Evolutionary conservation across 371 early-diverging fungal genomes (phyloP), one percentile per base, ranked within the genome.

Genomic region (Lichtheimia ornata): DNA sequence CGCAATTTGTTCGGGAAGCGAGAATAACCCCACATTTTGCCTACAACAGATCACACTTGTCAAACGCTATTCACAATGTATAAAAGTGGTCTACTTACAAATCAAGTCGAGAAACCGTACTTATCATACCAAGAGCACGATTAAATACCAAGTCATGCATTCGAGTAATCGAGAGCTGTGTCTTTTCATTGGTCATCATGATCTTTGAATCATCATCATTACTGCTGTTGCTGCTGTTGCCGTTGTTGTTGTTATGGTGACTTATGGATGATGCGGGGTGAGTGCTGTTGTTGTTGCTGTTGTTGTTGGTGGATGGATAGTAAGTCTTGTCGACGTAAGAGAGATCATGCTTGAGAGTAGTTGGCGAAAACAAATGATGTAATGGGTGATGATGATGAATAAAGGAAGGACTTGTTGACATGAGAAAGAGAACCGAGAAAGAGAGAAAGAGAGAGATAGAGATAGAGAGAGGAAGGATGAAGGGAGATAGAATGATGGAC

Each of bases 341-440:
- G 9, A 67, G 56, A 57, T 67, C 68, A 24, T 53, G 50, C 11
- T 63, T 49, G 18, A 67, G 45, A 1, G 61, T 41, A 0, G 73
- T 71, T 25, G 75, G 73, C 15, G 79, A 75, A 43, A 78, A 78
- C 18, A 78, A 62, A 45, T 69, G 66, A 53, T 67, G 73, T 30
- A 55, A 35, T 15, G 56, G 53, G 14, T 62, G 62, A 5, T 62
- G 62, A 5, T 62, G 53, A 18, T 58, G 59, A 9, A 28, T 61
- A 47, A 50, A 13, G 50, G 40, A 51, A 56, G 18, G 61, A 54
- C 54, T 40, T 54, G 24, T 28, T 52, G 25, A 28, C 17, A 28
- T 43, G 55, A 69, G 27, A 56, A 61, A 42, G 27, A 56, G 64
- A 64, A 64, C 35, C 47, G 27, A 24, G 14, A 13, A 52, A 41